phyloP scores from a whole-genome alignment of 345 rosid genomes.

The Viola odorata region DNA sequence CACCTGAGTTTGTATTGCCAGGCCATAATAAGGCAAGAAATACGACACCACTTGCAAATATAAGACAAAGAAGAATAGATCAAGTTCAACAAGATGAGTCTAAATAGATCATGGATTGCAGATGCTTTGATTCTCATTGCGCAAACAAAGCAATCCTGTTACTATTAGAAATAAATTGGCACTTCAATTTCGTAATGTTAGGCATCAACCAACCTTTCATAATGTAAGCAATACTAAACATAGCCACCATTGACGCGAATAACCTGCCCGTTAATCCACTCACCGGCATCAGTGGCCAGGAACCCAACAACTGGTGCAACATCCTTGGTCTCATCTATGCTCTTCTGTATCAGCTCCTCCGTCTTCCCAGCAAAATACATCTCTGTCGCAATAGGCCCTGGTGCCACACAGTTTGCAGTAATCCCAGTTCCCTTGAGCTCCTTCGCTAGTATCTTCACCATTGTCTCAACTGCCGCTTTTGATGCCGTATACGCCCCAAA shows the following conservation, averaged over 20 bases:
- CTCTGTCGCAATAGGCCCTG: slow-evolving; percentile 35
- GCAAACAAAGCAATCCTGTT: too few relatives aligned
- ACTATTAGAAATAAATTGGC: too few relatives aligned
- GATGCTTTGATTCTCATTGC: too few relatives aligned
- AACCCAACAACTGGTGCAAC: slow-evolving; percentile 29
- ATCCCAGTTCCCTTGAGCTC: slow-evolving; percentile 36
- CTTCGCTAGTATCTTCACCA: slow-evolving; percentile 29
- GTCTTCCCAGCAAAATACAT: slow-evolving; percentile 26
- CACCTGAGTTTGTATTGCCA: too few relatives aligned
- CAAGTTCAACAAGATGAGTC: too few relatives aligned
- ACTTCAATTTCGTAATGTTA: too few relatives aligned
- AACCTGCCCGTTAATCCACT: slow-evolving; percentile 36
- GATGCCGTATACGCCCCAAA: slow-evolving; percentile 30
- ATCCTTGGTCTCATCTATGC: slow-evolving; percentile 21
- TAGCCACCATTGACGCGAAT: slow-evolving; percentile 32
- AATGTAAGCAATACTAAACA: slow-evolving; percentile 1
- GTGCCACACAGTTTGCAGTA: slow-evolving; percentile 36
- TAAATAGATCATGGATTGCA: too few relatives aligned
- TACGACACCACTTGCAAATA: too few relatives aligned
- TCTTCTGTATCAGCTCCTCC: slow-evolving; percentile 17
- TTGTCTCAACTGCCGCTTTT: slow-evolving; percentile 35
- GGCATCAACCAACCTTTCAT: too few relatives aligned
- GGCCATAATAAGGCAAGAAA: too few relatives aligned
- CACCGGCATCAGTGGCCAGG: slow-evolving; percentile 28
- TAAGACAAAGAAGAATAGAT: too few relatives aligned